phyloP scores from a whole-genome alignment of 257 asterid genomes.

The Nicotiana obtusifolia region DNA sequence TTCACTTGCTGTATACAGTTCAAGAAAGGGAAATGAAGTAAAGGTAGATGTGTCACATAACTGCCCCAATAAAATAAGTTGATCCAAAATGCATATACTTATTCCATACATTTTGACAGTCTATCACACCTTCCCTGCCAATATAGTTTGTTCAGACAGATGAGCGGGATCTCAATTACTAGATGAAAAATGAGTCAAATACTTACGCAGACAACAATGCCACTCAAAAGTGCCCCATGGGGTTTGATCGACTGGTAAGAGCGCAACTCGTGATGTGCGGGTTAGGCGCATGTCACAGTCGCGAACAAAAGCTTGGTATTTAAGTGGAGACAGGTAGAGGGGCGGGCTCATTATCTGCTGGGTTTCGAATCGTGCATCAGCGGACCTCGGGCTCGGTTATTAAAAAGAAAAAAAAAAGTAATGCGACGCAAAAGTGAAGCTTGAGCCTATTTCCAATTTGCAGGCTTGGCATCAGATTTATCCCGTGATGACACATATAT shows the following conservation, averaged over 20 bases:
- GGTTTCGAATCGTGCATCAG: too few species aligned
- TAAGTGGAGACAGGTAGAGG: too few species aligned
- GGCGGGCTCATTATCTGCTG: too few species aligned
- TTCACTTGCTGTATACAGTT: slow-evolving; percentile 70
- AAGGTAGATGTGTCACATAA: neutral
- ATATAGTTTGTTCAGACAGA: neutral
- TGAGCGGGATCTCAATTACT: neutral
- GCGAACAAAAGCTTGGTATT: too few species aligned
- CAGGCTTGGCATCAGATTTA: neutral
- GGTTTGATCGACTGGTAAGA: too few species aligned
- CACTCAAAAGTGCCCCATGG: neutral
- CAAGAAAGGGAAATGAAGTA: neutral
- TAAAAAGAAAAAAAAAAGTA: too few species aligned
- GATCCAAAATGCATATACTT: neutral
- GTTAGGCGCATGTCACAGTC: too few species aligned
- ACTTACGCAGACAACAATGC: neutral
- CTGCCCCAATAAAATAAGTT: neutral
- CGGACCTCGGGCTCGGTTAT: too few species aligned
- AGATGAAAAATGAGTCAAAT: neutral
- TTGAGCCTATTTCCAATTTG: neutral
- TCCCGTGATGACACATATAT: neutral
- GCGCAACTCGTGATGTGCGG: too few species aligned
- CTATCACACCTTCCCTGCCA: neutral
- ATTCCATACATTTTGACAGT: neutral
- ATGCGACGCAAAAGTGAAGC: neutral